Evolutionary conservation across 371 early-diverging fungal species (phyloP).

Genomic region (Phascolomyces articulosus): DNA sequence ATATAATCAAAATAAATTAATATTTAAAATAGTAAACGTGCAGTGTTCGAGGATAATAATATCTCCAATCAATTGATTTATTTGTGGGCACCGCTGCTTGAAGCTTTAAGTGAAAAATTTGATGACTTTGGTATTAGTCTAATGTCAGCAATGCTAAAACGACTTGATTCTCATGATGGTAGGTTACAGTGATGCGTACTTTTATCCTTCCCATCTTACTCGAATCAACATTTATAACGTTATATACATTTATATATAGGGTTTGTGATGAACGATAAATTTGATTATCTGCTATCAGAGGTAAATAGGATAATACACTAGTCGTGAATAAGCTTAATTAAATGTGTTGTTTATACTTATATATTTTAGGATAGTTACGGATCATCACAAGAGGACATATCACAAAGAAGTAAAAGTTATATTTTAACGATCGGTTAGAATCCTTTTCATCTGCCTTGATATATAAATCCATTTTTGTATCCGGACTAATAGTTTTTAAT

Average conservation of each 20-base stretch:
- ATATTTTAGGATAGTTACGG: neutral
- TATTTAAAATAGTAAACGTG: slow-evolving; percentile 33
- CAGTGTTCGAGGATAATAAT: slow-evolving; percentile 28
- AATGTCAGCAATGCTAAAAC: slow-evolving; percentile 29
- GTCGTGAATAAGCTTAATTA: no score
- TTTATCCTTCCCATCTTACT: no score
- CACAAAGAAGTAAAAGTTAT: slow-evolving; percentile 33
- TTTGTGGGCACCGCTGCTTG: slow-evolving; percentile 47
- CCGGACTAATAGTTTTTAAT: neutral
- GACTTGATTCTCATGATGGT: slow-evolving; percentile 34
- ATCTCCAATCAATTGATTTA: slow-evolving; percentile 40
- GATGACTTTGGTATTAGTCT: slow-evolving; percentile 33
- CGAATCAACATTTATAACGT: no score
- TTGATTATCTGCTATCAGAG: neutral
- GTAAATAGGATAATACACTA: no score
- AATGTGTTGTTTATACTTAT: neutral
- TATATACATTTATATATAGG: neutral
- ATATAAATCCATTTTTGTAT: neutral
- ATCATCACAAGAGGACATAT: neutral
- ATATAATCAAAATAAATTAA: neutral
- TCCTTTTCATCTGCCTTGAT: neutral
- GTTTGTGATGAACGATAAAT: neutral
- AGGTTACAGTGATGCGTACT: no score
- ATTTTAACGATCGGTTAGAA: slow-evolving; percentile 43
- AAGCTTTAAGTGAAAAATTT: slow-evolving; percentile 30